phyloP scores from a whole-genome alignment of 176 grass and related monocot species.

The Hyparrhenia diplandra region DNA sequence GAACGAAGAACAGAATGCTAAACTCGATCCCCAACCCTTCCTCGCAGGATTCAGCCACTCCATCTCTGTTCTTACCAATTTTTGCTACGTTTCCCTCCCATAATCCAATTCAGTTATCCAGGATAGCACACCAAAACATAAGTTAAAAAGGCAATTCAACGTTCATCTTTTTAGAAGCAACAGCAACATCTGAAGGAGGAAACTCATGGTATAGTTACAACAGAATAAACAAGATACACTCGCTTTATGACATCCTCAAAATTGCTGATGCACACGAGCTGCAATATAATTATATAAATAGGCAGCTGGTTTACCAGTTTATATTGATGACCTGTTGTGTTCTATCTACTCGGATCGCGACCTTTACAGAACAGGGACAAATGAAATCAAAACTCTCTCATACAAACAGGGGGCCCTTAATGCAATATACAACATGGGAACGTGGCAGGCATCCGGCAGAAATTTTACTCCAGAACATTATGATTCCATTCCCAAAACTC shows the following conservation, averaged over 20 bases:
- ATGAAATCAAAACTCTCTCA: conserved; percentile 3
- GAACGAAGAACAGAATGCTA: no score
- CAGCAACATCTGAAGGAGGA: not conserved
- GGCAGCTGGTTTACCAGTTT: not conserved
- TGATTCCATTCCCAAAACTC: not conserved
- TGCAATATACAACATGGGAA: not conserved
- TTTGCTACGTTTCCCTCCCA: no score
- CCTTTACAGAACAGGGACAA: not conserved
- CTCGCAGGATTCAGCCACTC: no score
- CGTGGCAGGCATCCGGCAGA: not conserved
- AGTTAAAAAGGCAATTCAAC: not conserved
- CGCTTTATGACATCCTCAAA: not conserved
- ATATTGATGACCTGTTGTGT: not conserved
- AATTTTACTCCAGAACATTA: not conserved
- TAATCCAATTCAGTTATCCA: no score
- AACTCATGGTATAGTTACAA: not conserved
- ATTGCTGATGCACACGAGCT: conserved; percentile 14
- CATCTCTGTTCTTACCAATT: no score
- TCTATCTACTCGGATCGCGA: not conserved
- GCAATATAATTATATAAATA: conserved; percentile 1
- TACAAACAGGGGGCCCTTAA: not conserved
- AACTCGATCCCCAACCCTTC: no score
- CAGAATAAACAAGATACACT: not conserved
- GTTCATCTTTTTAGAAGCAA: not conserved
- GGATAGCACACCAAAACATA: not conserved